Percentiles rank a stretch among this genome's conserved stretches.
Conservation (phyloP, 140 eudicot genomes). For the Stevia rebaudiana region DNA sequence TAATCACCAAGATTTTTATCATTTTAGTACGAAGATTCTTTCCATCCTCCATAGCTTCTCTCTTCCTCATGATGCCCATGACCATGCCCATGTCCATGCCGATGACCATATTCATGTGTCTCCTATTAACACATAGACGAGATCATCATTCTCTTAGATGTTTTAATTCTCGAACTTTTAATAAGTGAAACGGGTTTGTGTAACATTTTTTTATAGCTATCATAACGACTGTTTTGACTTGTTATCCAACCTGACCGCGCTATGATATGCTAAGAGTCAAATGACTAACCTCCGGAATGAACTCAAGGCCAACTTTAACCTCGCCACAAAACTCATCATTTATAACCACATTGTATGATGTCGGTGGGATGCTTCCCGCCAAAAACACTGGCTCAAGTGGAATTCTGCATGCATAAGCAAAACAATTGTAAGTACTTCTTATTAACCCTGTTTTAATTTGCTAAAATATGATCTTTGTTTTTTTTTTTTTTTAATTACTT, state of each 20-base stretch:
- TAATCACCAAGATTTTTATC: conserved; percentile 1
- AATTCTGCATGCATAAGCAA: conserved; percentile 35
- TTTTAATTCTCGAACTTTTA: background rate
- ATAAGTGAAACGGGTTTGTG: too few relatives aligned
- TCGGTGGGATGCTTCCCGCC: conserved; percentile 55
- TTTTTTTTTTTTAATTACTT: conserved; percentile 24
- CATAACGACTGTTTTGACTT: background rate
- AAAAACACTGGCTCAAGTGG: conserved; percentile 51
- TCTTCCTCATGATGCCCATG: conserved; percentile 24
- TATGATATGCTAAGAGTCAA: background rate
- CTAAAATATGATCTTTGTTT: background rate
- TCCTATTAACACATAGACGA: conserved; percentile 29
- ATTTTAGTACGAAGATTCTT: conserved; percentile 46
- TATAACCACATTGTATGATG: conserved; percentile 56
- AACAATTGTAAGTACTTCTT: background rate
- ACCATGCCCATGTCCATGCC: background rate
- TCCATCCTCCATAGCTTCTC: conserved; percentile 57
- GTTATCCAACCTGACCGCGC: background rate
- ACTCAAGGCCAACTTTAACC: conserved; percentile 57
- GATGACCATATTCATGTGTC: conserved; percentile 16
- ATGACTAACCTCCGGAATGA: conserved; percentile 61
- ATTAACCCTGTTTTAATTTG: background rate
- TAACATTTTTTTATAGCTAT: too few relatives aligned
- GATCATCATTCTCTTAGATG: background rate
- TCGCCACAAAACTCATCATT: conserved; percentile 58